phyloP scores from a whole-genome alignment of 257 asterid species.

The Jacaranda mimosifolia region DNA sequence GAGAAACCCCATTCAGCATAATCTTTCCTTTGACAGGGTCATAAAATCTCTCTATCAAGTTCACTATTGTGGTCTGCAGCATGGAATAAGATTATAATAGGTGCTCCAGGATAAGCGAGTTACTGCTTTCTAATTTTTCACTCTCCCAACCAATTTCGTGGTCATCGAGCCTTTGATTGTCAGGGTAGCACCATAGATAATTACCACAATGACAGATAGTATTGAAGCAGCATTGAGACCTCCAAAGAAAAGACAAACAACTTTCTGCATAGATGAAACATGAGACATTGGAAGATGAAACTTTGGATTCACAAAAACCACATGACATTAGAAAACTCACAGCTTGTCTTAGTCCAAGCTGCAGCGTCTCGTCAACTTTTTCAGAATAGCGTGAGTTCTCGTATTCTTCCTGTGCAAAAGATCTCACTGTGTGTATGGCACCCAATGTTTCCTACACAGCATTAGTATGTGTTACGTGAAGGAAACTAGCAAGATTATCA shows the following conservation, averaged over 20 bases:
- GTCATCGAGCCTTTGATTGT: constrained; percentile 84
- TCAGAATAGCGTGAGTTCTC: constrained; percentile 77
- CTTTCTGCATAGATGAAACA: constrained; percentile 55
- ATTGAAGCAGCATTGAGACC: constrained; percentile 85
- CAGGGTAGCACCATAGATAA: constrained; percentile 71
- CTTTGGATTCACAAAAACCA: constrained; percentile 1
- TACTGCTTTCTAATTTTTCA: no score
- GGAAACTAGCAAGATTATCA: not conserved
- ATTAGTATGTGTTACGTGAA: constrained; percentile 22
- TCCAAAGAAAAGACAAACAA: constrained; percentile 77
- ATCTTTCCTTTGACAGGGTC: constrained; percentile 77
- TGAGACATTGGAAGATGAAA: constrained; percentile 28
- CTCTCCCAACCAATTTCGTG: constrained; percentile 37
- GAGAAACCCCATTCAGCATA: constrained; percentile 76
- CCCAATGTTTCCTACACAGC: constrained; percentile 80
- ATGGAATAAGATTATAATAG: not conserved
- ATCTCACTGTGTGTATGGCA: constrained; percentile 88
- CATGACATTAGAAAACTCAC: constrained; percentile 53
- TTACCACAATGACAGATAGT: constrained; percentile 80
- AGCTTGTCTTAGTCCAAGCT: constrained; percentile 87
- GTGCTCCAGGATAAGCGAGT: not conserved
- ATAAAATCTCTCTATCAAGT: constrained; percentile 89
- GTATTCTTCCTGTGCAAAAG: constrained; percentile 85
- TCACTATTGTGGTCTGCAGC: constrained; percentile 87
- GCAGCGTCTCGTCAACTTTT: constrained; percentile 84